phyloP scores from a whole-genome alignment of 345 rosid species.

The Syzygium aromaticum region DNA sequence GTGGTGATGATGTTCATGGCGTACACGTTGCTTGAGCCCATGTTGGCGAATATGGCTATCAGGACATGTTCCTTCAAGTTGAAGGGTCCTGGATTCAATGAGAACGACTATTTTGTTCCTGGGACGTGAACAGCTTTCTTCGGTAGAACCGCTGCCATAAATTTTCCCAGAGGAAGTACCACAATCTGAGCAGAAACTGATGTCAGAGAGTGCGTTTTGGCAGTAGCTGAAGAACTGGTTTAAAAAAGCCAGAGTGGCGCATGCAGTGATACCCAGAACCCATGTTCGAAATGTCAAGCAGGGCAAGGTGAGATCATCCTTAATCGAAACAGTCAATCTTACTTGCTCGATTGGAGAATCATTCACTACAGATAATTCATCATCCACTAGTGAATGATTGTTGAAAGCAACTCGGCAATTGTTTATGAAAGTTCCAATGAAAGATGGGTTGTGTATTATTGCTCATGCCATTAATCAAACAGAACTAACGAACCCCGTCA shows the following conservation, averaged over 20 bases:
- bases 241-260: conserved; percentile 22
- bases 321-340: conserved; percentile 27
- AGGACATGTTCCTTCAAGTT: conserved; percentile 52
- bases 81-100: conserved; percentile 54
- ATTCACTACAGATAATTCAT: conserved; percentile 4
- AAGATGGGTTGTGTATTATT: neutral
- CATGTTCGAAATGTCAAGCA: conserved; percentile 44
- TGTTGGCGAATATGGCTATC: conserved; percentile 38
- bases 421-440: neutral
- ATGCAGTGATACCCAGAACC: conserved; percentile 25
- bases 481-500: too few relatives aligned
- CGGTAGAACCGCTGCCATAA: conserved; percentile 34
- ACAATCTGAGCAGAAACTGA: conserved; percentile 36
- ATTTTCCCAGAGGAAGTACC: conserved; percentile 24
- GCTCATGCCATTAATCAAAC: neutral
- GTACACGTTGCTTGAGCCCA: conserved; percentile 27
- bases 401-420: neutral
- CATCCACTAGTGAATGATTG: neutral
- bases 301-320: conserved; percentile 36
- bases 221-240: conserved; percentile 42
- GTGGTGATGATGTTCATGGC: conserved; percentile 35
- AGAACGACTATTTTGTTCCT: conserved; percentile 26
- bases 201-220: conserved; percentile 21
- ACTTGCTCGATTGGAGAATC: conserved; percentile 44
- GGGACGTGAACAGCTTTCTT: conserved; percentile 14